Evolutionary conservation across 2,329 filamentous ascomycete genomes (phyloP).

Genomic region (Aspergillus awamori): DNA sequence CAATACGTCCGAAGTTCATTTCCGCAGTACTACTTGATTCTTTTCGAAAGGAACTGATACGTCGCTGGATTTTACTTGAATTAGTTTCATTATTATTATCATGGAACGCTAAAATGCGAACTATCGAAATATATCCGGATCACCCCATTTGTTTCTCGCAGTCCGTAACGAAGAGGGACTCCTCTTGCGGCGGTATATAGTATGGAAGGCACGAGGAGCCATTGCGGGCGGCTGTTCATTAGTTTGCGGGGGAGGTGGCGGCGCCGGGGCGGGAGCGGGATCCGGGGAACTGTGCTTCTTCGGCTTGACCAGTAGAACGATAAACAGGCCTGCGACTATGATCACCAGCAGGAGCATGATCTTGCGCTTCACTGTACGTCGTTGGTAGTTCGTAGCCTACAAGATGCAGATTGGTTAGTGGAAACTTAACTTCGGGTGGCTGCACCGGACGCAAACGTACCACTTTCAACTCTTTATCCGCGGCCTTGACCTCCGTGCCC

Average conservation of each 20-base stretch:
- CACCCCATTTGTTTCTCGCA: conserved; percentile 35
- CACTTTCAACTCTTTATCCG: conserved; percentile 87
- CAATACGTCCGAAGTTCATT: background rate
- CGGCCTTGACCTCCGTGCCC: conserved; percentile 88
- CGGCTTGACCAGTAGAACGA: conserved; percentile 78
- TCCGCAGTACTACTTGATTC: background rate
- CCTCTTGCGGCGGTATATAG: conserved; percentile 27
- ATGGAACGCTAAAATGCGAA: conserved; percentile 21
- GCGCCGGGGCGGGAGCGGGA: conserved; percentile 8
- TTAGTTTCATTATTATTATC: conserved; percentile 22
- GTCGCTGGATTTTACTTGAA: conserved; percentile 3
- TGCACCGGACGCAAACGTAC: conserved; percentile 43
- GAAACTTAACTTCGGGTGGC: background rate
- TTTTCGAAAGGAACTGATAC: background rate
- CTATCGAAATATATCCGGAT: conserved; percentile 41
- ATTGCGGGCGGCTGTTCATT: conserved; percentile 22
- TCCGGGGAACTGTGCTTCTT: conserved; percentile 48
- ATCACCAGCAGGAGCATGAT: conserved; percentile 86
- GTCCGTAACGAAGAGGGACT: conserved; percentile 27
- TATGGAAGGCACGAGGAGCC: conserved; percentile 25
- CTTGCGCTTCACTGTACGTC: conserved; percentile 84
- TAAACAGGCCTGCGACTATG: conserved; percentile 83
- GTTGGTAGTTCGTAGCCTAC: conserved; percentile 81
- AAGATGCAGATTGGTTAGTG: conserved; percentile 1
- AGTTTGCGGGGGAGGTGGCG: conserved; percentile 26